Conservation (phyloP, 352 stramenopile genomes). For the Globisporangium spinosum region DNA sequence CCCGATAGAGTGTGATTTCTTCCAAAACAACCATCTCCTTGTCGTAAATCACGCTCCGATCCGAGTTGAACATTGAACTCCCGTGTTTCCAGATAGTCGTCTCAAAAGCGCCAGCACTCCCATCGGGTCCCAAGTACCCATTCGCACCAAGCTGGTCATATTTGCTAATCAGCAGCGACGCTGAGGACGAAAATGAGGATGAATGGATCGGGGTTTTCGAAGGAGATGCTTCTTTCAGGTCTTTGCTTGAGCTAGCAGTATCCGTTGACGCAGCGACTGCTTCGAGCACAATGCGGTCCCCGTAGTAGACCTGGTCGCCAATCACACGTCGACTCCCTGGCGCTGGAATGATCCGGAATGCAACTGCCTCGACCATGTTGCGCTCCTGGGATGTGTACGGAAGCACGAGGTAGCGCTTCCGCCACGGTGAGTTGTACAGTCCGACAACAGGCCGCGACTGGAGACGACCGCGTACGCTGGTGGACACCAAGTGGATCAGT, state of each 20-base stretch:
- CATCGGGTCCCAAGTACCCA: slow-evolving; percentile 79
- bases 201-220: slow-evolving; percentile 13
- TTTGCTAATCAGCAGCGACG: slow-evolving; percentile 47
- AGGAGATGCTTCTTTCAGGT: slow-evolving; percentile 14
- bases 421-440: slow-evolving; percentile 78
- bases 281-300: slow-evolving; percentile 72
- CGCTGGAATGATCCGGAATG: slow-evolving; percentile 70
- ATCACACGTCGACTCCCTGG: slow-evolving; percentile 43
- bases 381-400: slow-evolving; percentile 68
- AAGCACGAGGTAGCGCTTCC: slow-evolving; percentile 79
- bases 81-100: slow-evolving; percentile 85
- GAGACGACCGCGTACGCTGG: slow-evolving; percentile 67
- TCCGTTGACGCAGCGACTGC: slow-evolving; percentile 25
- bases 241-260: not conserved
- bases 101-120: slow-evolving; percentile 63
- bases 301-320: slow-evolving; percentile 75
- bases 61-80: slow-evolving; percentile 80
- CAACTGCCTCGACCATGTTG: slow-evolving; percentile 63
- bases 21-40: slow-evolving; percentile 77
- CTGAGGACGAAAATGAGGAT: slow-evolving; percentile 5
- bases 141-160: slow-evolving; percentile 78
- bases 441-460: slow-evolving; percentile 70
- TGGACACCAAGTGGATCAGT: slow-evolving; percentile 70
- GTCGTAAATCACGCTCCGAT: slow-evolving; percentile 71
- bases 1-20: slow-evolving; percentile 78